These are phyloP conservation scores for Septoria linicola DNA, from an alignment of 2,329 filamentous ascomycete species.

Conservation along the genomic window DNA sequence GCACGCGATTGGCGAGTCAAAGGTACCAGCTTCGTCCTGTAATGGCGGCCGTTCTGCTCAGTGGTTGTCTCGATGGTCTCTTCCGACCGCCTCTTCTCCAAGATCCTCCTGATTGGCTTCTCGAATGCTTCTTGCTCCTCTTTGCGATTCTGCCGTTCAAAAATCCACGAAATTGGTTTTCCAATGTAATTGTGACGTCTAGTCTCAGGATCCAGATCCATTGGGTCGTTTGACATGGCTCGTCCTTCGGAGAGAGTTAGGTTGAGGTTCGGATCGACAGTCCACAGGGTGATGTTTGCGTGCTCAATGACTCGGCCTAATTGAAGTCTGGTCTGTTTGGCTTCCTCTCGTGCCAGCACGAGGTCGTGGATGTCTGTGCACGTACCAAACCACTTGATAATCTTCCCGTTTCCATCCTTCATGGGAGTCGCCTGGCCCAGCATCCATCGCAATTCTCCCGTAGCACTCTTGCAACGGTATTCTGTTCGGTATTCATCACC, in stretches of 20 bases:
- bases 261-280: constrained; percentile 61
- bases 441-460: constrained; percentile 77
- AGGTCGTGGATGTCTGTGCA: constrained; percentile 77
- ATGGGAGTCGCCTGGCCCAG: constrained; percentile 67
- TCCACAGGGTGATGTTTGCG: constrained; percentile 73
- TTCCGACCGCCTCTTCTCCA: constrained; percentile 60
- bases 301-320: constrained; percentile 71
- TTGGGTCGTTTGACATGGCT: constrained; percentile 38
- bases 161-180: constrained; percentile 63
- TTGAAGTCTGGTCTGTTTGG: constrained; percentile 67
- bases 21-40: constrained; percentile 69
- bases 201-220: constrained; percentile 4
- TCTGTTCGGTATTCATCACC: constrained; percentile 69
- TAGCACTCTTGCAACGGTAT: constrained; percentile 65
- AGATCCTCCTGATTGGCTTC: constrained; percentile 61
- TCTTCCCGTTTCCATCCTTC: constrained; percentile 63
- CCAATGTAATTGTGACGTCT: constrained; percentile 48
- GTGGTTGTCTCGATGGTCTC: constrained; percentile 63
- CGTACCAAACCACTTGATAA: constrained; percentile 78
- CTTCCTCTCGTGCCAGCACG: constrained; percentile 65
- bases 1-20: constrained; percentile 58
- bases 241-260: constrained; percentile 70
- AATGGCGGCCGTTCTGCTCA: constrained; percentile 62
- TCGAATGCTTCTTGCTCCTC: constrained; percentile 47
- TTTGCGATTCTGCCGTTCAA: constrained; percentile 41